Evolutionary conservation across 129 eudicot species (phyloP).

Genomic region (Lactuca saligna): DNA sequence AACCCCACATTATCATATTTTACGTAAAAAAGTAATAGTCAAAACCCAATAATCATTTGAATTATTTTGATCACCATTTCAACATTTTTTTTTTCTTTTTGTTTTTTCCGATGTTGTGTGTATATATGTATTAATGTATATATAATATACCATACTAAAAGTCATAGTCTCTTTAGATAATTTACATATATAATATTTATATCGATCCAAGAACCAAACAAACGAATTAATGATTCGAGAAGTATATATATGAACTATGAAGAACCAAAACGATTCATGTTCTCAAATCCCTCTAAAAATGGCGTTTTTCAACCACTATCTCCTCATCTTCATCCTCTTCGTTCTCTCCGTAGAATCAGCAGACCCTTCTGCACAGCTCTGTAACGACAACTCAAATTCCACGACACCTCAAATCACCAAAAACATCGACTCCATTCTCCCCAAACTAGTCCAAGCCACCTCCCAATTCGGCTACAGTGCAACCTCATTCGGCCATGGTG

Average conservation of each 20-base stretch:
- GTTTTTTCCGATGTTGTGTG: not conserved
- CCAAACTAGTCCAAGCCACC: conserved; percentile 40
- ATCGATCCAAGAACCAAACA: not conserved
- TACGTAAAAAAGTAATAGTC: no score
- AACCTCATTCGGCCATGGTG: conserved; percentile 45
- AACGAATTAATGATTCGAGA: not conserved
- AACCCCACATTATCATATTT: no score
- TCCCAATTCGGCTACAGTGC: conserved; percentile 44
- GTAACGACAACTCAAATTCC: conserved; percentile 37
- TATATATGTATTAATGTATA: not conserved
- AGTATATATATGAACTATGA: conserved; percentile 2
- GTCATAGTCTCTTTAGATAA: no score
- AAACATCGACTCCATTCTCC: conserved; percentile 51
- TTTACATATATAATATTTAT: no score
- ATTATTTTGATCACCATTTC: not conserved
- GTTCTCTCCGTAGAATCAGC: conserved; percentile 46
- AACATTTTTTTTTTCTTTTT: not conserved
- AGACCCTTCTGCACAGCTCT: conserved; percentile 44
- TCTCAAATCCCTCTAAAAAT: conserved; percentile 19
- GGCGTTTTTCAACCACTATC: conserved; percentile 22
- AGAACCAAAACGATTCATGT: not conserved
- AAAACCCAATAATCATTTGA: not conserved
- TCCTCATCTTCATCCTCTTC: conserved; percentile 39
- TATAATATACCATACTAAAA: not conserved
- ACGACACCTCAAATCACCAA: conserved; percentile 29